Conservation (phyloP, 2,329 filamentous ascomycete genomes). For the Teratosphaeria destructans region DNA sequence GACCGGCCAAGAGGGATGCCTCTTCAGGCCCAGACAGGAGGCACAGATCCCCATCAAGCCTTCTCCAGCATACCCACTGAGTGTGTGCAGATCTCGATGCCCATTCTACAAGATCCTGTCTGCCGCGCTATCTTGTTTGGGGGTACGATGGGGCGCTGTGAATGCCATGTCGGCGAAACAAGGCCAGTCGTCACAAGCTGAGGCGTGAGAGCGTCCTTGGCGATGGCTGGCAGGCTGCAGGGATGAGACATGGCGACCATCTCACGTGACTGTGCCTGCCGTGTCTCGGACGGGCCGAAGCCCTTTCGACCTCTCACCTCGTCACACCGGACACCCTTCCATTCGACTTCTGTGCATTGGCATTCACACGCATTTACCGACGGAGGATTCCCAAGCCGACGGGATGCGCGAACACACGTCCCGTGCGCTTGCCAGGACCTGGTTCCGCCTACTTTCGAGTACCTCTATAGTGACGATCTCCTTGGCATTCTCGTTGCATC, state of each 20-base stretch:
- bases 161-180: neutral
- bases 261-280: neutral
- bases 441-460: neutral
- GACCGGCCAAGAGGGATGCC: constrained; percentile 36
- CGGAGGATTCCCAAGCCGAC: neutral
- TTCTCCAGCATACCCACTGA: neutral
- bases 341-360: neutral
- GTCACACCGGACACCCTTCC: neutral
- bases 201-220: neutral
- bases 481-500: neutral
- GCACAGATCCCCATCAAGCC: constrained; percentile 38
- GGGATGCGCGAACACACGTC: neutral
- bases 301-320: neutral
- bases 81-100: neutral
- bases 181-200: neutral
- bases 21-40: constrained; percentile 37
- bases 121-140: too few relatives aligned
- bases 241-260: neutral
- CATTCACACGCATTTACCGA: neutral
- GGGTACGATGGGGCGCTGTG: neutral
- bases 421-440: constrained; percentile 1
- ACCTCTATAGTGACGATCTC: neutral
- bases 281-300: neutral
- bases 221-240: neutral
- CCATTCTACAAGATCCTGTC: neutral